These are phyloP conservation scores for Globisporangium parvum DNA, from an alignment of 352 stramenopile genomes.

Conservation along the genomic window DNA sequence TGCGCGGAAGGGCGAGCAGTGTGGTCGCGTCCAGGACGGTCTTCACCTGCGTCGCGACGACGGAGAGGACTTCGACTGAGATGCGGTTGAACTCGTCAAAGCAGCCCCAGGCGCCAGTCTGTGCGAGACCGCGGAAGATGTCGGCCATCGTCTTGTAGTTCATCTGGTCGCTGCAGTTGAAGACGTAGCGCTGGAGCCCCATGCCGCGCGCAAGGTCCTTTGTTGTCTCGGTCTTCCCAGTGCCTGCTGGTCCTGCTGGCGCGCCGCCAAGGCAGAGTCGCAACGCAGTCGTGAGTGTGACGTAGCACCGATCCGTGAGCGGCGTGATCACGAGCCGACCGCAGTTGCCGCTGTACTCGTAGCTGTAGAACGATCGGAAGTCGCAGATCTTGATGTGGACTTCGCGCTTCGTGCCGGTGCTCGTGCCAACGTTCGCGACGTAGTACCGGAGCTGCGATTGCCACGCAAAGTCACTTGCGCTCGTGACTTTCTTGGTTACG, in stretches of 20 bases:
- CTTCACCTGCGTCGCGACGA: conserved; percentile 97
- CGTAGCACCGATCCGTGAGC: conserved; percentile 89
- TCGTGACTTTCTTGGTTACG: conserved; percentile 90
- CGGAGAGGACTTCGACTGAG: conserved; percentile 93
- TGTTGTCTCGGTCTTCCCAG: conserved; percentile 84
- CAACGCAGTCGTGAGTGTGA: conserved; percentile 79
- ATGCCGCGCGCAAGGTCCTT: conserved; percentile 77
- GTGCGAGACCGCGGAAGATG: conserved; percentile 92
- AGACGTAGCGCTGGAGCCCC: conserved; percentile 81
- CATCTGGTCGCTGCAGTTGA: conserved; percentile 88
- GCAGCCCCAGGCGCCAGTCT: conserved; percentile 94
- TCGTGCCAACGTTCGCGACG: conserved; percentile 43
- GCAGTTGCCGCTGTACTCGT: conserved; percentile 96
- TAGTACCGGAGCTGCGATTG: conserved; percentile 95
- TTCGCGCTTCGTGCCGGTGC: conserved; percentile 37
- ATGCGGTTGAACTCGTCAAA: conserved; percentile 98
- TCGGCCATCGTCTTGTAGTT: conserved; percentile 96
- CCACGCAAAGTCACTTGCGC: conserved; percentile 91
- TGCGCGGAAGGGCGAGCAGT: conserved; percentile 15
- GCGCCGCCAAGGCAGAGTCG: conserved; percentile 73
- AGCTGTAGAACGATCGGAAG: conserved; percentile 91
- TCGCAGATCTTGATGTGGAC: conserved; percentile 90
- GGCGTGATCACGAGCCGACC: conserved; percentile 90
- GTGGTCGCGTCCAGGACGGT: conserved; percentile 90
- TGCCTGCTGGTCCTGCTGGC: conserved; percentile 72